A percentile compares a stretch with the other conserved stretches of the same genome.
Evolutionary conservation across 1,139 yeast genomes (phyloP).

Genomic region (Yamadazyma trypodendri): DNA sequence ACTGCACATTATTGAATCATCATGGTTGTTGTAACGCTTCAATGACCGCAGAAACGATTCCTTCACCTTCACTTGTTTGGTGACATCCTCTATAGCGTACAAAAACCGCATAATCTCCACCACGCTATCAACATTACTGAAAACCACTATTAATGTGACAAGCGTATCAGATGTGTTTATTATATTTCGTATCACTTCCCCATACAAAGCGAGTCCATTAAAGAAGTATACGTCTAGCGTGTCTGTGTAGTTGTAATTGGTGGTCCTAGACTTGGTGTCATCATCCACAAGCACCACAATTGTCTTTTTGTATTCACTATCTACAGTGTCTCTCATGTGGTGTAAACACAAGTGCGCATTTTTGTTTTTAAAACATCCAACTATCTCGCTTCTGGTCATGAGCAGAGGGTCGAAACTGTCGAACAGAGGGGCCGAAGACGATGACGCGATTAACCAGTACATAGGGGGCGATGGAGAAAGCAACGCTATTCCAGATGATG

Average conservation of each 20-base stretch:
- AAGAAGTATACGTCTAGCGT: background rate
- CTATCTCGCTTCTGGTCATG: background rate
- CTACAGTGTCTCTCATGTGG: background rate
- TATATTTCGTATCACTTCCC: background rate
- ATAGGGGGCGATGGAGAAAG: slow-evolving; percentile 14
- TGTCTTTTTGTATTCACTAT: background rate
- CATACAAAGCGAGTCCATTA: slow-evolving; percentile 4
- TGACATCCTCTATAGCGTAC: background rate
- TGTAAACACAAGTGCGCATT: background rate
- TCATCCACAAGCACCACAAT: background rate
- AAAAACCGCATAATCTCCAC: slow-evolving; percentile 2
- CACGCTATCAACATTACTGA: background rate
- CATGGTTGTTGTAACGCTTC: background rate
- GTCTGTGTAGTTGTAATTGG: background rate
- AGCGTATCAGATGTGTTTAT: background rate
- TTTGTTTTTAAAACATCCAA: background rate
- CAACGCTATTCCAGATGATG: slow-evolving; percentile 30
- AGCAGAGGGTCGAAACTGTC: background rate
- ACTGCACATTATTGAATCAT: background rate
- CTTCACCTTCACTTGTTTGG: background rate
- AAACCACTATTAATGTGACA: background rate
- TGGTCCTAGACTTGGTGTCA: background rate
- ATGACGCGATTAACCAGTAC: slow-evolving; percentile 19
- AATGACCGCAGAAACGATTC: background rate
- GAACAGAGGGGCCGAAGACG: slow-evolving; percentile 6